These are phyloP conservation scores for Acanthamoeba castellanii DNA, from an alignment of 208 protist species.

Conservation along the genomic window DNA sequence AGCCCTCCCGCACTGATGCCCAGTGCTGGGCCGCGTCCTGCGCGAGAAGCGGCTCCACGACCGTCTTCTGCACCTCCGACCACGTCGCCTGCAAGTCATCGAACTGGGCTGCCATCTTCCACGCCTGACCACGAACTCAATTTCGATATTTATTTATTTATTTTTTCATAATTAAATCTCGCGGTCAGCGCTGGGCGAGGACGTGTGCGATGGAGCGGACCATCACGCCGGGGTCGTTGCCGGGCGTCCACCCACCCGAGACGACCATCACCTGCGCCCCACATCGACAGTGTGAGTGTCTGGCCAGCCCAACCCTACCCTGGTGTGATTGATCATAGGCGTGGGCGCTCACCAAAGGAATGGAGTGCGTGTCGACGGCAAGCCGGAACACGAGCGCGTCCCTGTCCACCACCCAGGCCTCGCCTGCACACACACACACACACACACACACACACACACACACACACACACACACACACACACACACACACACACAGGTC, in stretches of 20 bases:
- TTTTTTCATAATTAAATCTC: background rate
- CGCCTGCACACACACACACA: background rate
- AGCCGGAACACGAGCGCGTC: constrained; percentile 6
- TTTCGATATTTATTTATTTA: background rate
- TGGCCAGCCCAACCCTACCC: too few species aligned
- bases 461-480: background rate
- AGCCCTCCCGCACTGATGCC: background rate
- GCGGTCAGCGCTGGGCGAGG: background rate
- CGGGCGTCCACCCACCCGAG: background rate
- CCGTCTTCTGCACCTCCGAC: background rate
- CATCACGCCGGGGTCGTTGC: constrained; percentile 13
- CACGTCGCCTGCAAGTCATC: background rate
- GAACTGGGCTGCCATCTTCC: constrained; percentile 1
- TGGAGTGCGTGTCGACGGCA: background rate
- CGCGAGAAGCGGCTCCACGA: background rate
- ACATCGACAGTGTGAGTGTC: too few species aligned
- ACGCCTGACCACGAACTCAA: background rate
- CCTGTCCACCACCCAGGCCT: background rate
- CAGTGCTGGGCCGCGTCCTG: background rate
- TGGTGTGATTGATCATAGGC: background rate
- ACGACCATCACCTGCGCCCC: constrained; percentile 36
- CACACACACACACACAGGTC: background rate
- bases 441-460: background rate
- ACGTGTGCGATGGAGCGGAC: background rate
- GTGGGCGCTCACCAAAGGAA: background rate